Conservation (phyloP, 768 basidiomycete species). For the Agaricus blazei region DNA sequence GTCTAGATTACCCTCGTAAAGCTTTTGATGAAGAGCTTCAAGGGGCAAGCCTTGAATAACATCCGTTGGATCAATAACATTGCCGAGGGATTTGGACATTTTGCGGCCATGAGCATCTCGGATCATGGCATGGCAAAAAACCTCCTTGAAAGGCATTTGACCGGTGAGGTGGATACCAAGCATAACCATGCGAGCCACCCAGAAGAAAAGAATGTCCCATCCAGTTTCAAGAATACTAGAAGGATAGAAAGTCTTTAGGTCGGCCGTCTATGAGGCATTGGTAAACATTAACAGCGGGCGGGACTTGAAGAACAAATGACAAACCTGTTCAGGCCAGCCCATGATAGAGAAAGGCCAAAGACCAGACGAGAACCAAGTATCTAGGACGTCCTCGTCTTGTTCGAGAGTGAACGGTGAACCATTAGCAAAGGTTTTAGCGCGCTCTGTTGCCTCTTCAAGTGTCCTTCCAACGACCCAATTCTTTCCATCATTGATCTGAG, state of each 20-base stretch:
- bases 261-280: slow-evolving; percentile 51
- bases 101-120: slow-evolving; percentile 98
- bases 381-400: slow-evolving; percentile 96
- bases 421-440: slow-evolving; percentile 64
- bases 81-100: slow-evolving; percentile 98
- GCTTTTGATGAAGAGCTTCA: slow-evolving; percentile 77
- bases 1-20: slow-evolving; percentile 89
- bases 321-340: slow-evolving; percentile 94
- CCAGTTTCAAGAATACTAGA: slow-evolving; percentile 92
- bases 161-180: slow-evolving; percentile 88
- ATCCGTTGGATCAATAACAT: slow-evolving; percentile 96
- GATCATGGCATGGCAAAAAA: slow-evolving; percentile 97
- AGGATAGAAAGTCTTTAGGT: slow-evolving; percentile 82
- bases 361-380: slow-evolving; percentile 99
- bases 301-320: background rate
- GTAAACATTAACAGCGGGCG: slow-evolving; percentile 7
- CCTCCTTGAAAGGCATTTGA: slow-evolving; percentile 90
- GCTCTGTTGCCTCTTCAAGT: slow-evolving; percentile 68
- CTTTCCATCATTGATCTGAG: slow-evolving; percentile 60
- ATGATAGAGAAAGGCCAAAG: slow-evolving; percentile 97
- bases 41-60: slow-evolving; percentile 84
- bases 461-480: slow-evolving; percentile 91
- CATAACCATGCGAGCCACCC: slow-evolving; percentile 98
- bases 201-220: slow-evolving; percentile 99
- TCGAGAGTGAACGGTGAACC: slow-evolving; percentile 68